These are phyloP conservation scores for Tremella fuciformis DNA, from an alignment of 768 basidiomycete genomes.

Conservation along the genomic window DNA sequence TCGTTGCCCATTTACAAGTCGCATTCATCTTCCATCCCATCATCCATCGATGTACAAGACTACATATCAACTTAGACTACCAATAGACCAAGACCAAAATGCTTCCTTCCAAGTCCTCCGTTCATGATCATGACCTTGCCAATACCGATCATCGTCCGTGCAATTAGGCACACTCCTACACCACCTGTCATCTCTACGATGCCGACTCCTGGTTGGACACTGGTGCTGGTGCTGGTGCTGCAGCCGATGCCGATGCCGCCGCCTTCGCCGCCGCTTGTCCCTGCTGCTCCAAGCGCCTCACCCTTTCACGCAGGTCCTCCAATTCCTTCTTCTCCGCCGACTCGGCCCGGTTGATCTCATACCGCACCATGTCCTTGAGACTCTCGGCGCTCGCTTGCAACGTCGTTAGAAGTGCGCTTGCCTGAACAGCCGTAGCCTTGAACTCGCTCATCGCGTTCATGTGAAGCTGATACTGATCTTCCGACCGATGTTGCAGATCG, in stretches of 20 bases:
- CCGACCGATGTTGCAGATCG: conserved; percentile 34
- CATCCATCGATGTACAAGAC: background rate
- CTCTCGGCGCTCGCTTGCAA: conserved; percentile 40
- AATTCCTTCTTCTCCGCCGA: conserved; percentile 16
- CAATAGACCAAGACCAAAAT: no score
- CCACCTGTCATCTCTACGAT: no score
- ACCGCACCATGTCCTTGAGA: conserved; percentile 45
- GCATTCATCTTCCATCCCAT: background rate
- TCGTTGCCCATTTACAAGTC: background rate
- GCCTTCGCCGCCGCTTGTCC: no score
- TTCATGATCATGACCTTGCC: no score
- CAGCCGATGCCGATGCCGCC: no score
- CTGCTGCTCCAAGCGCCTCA: conserved; percentile 39
- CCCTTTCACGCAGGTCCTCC: conserved; percentile 42
- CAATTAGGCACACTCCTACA: no score
- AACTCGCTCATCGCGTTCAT: conserved; percentile 30
- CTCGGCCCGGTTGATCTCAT: conserved; percentile 33
- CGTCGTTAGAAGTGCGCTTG: conserved; percentile 27
- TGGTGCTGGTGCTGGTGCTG: no score
- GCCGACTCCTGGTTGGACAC: no score
- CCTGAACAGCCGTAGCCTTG: conserved; percentile 27
- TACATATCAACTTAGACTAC: no score
- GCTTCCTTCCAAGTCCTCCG: no score
- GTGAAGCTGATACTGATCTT: conserved; percentile 23
- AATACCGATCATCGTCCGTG: no score